Base-by-base conservation (phyloP, 2,329 filamentous ascomycete genomes). In the Aspergillus viridinutans region DNA sequence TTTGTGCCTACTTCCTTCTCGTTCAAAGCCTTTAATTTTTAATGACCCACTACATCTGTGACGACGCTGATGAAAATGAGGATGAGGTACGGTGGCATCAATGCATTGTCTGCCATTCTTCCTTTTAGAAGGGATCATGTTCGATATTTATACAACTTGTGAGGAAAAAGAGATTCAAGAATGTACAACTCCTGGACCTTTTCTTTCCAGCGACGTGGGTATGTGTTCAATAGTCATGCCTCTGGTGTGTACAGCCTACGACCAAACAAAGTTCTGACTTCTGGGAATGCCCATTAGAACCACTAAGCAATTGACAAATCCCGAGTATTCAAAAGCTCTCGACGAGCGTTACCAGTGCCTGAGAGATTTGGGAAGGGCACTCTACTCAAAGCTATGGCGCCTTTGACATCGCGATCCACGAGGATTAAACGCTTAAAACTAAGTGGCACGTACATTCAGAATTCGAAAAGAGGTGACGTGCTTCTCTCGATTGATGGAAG, bases 401-500 rank as follows among this genome's bases (percentile, higher is more conserved):
- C 21, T 49, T 32, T 35, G 32, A 6, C 2, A 17, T 35, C 32
- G 14, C 5, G 32, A 35, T 38, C 32, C 14, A 14, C 6, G 32
- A 26, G 26, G 4, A 6, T n/a, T 3, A 29, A 26, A 17, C 23
- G 23, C 14, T 50, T 35, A 10, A 9, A 32, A 10, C 50, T 8
- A 40, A 42, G 10, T 20, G 6, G 10, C 25, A 52, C 5, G 29
- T 26, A 35, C 9, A 20, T 7, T 61, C 42, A 62, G 29, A 58
- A 56, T 2, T 25, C 49, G 48, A 59, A 58, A 6, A 64, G 38
- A 40, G 61, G 61, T n/a, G 61, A 64, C 17, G 50, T 58, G 17
- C 45, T 52, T 53, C 50, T 55, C 54, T 56, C 54, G 9, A 64
- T 64, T 5, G 60, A 53, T 20, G 61, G 61, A 7, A 64, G 49